Conservation (phyloP, 2,329 filamentous ascomycete species). For the Phialophora verrucosa region DNA sequence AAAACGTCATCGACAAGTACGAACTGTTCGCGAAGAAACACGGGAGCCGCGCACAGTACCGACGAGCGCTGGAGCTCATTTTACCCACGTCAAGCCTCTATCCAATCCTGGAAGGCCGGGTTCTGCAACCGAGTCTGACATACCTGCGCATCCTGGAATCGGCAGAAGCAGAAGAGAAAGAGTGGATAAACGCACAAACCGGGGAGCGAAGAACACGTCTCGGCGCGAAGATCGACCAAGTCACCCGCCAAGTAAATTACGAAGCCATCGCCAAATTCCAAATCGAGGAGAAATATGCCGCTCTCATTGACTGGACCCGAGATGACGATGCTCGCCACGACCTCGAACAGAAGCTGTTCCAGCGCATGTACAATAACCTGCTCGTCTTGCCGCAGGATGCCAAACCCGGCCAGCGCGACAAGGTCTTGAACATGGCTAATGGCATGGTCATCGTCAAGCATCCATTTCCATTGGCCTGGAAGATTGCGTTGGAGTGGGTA, state of each 20-base stretch:
- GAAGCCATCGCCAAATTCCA: constrained; percentile 79
- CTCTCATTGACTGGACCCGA: constrained; percentile 86
- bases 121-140: constrained; percentile 78
- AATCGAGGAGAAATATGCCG: constrained; percentile 78
- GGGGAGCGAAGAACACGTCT: constrained; percentile 85
- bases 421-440: constrained; percentile 76
- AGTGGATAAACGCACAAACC: constrained; percentile 87
- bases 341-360: constrained; percentile 89
- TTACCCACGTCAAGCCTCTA: constrained; percentile 84
- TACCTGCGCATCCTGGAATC: constrained; percentile 84
- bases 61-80: constrained; percentile 74
- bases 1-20: constrained; percentile 77
- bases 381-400: constrained; percentile 68
- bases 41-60: constrained; percentile 75
- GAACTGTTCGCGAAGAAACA: constrained; percentile 73
- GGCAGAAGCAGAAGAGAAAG: constrained; percentile 82
- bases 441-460: constrained; percentile 98
- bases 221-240: constrained; percentile 80
- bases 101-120: constrained; percentile 77
- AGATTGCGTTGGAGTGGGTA: constrained; percentile 86
- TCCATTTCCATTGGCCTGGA: constrained; percentile 87
- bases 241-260: constrained; percentile 83
- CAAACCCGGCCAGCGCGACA: constrained; percentile 73
- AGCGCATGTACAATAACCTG: constrained; percentile 79
- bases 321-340: constrained; percentile 83